A percentile compares a stretch with the other conserved stretches of the same genome.
Conservation (phyloP, 73 alveolate species). For the Tetrahymena thermophila region DNA sequence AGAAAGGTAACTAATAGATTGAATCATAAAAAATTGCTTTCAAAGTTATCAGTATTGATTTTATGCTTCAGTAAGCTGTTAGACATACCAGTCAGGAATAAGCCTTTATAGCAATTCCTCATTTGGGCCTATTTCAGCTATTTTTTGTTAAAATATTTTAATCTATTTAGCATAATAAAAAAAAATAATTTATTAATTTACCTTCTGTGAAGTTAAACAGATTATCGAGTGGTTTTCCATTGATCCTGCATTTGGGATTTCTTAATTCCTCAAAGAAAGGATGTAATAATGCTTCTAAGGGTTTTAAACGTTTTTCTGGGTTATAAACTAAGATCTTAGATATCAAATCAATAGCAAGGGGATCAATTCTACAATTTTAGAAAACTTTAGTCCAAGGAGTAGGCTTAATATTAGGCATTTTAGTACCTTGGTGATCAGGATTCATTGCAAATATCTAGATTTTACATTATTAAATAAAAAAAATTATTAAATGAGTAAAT, state of each 20-base stretch:
- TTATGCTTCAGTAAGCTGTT: neutral
- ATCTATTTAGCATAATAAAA: too few species aligned
- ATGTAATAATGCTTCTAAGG: constrained; percentile 56
- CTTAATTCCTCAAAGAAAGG: constrained; percentile 77
- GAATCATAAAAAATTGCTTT: too few species aligned
- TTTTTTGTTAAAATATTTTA: too few species aligned
- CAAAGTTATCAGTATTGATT: neutral
- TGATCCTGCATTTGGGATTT: constrained; percentile 15
- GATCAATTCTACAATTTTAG: constrained; percentile 32
- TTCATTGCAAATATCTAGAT: constrained; percentile 35
- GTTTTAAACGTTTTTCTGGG: constrained; percentile 58
- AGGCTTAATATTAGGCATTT: constrained; percentile 27
- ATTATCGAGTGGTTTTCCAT: neutral
- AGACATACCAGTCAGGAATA: constrained; percentile 38
- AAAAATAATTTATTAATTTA: too few species aligned
- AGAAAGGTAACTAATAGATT: neutral
- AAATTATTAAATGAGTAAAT: constrained; percentile 8
- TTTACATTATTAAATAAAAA: constrained; percentile 12
- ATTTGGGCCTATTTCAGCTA: neutral
- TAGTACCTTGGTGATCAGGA: neutral
- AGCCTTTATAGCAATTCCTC: neutral
- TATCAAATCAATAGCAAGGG: constrained; percentile 57
- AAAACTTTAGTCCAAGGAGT: constrained; percentile 52
- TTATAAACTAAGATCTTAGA: constrained; percentile 58
- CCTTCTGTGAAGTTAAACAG: constrained; percentile 29